phyloP scores from a whole-genome alignment of 352 stramenopile genomes.

The Phytophthora tentaculata region DNA sequence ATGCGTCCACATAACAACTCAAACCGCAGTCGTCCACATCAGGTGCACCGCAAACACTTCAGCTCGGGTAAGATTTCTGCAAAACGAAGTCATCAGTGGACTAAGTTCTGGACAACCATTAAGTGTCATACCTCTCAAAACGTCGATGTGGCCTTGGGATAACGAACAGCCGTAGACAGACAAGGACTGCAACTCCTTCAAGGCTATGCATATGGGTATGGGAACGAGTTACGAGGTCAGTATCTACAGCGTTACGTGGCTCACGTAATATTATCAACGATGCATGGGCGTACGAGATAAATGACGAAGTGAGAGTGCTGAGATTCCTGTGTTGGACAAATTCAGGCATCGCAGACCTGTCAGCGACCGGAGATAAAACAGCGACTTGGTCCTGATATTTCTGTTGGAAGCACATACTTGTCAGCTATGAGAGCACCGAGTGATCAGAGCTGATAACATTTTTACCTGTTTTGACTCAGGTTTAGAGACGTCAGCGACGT shows the following conservation, averaged over 20 bases:
- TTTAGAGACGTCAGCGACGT: slow-evolving; percentile 79
- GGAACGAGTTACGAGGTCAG: slow-evolving; percentile 4
- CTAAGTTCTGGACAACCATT: not conserved
- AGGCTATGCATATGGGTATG: slow-evolving; percentile 38
- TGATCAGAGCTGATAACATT: not conserved
- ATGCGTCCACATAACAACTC: slow-evolving; percentile 14
- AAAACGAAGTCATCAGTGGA: slow-evolving; percentile 5
- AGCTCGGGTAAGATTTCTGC: slow-evolving; percentile 63
- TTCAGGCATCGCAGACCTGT: slow-evolving; percentile 72
- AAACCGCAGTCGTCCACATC: slow-evolving; percentile 10
- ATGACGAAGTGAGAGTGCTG: slow-evolving; percentile 67
- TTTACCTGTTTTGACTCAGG: slow-evolving; percentile 80
- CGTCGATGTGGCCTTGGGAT: slow-evolving; percentile 56
- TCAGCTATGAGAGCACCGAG: not conserved
- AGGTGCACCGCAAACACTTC: slow-evolving; percentile 54
- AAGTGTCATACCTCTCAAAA: slow-evolving; percentile 47
- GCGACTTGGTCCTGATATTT: slow-evolving; percentile 74
- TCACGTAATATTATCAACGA: too few relatives aligned
- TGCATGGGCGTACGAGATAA: slow-evolving; percentile 58
- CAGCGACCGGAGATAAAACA: slow-evolving; percentile 65
- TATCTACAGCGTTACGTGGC: not conserved
- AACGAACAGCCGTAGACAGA: slow-evolving; percentile 65
- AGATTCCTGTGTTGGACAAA: slow-evolving; percentile 79
- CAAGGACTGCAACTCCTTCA: slow-evolving; percentile 61
- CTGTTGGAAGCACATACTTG: slow-evolving; percentile 33